Conservation (phyloP, 306 rosid genomes). For the Trifolium subterraneum region DNA sequence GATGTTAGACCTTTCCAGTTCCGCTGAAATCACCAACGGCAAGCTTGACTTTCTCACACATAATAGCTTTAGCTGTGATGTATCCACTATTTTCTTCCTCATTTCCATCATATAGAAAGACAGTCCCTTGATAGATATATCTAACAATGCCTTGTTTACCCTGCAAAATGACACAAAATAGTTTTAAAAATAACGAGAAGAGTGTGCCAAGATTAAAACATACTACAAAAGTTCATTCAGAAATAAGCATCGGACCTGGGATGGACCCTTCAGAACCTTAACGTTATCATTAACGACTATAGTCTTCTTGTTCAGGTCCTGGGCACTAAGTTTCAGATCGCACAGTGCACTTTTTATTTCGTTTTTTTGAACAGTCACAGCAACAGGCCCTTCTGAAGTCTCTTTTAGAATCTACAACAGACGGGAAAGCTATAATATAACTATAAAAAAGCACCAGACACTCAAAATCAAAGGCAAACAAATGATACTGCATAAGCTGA, state of each 20-base stretch:
- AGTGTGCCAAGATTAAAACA: constrained; percentile 16
- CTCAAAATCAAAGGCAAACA: constrained; percentile 19
- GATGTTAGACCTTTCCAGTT: constrained; percentile 69
- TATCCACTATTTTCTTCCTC: constrained; percentile 81
- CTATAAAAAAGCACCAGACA: constrained; percentile 15
- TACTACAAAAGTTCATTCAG: not conserved
- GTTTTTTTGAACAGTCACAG: constrained; percentile 55
- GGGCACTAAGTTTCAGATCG: constrained; percentile 79
- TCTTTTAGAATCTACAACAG: constrained; percentile 77
- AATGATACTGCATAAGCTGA: constrained; percentile 33
- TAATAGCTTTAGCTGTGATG: constrained; percentile 71
- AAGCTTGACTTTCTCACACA: constrained; percentile 85
- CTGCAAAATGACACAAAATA: constrained; percentile 56
- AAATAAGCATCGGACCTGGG: constrained; percentile 60
- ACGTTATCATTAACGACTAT: constrained; percentile 72
- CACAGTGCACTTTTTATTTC: constrained; percentile 67
- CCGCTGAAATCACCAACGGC: constrained; percentile 43
- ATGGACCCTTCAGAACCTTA: constrained; percentile 74
- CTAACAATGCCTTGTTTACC: constrained; percentile 86
- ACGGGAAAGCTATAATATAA: constrained; percentile 19
- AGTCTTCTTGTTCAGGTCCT: constrained; percentile 66
- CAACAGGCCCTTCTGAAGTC: constrained; percentile 66
- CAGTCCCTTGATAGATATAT: constrained; percentile 73
- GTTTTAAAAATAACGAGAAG: constrained; percentile 31
- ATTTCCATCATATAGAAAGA: constrained; percentile 71